phyloP scores from a whole-genome alignment of 2,329 filamentous ascomycete genomes.

The Thelonectria rubi region DNA sequence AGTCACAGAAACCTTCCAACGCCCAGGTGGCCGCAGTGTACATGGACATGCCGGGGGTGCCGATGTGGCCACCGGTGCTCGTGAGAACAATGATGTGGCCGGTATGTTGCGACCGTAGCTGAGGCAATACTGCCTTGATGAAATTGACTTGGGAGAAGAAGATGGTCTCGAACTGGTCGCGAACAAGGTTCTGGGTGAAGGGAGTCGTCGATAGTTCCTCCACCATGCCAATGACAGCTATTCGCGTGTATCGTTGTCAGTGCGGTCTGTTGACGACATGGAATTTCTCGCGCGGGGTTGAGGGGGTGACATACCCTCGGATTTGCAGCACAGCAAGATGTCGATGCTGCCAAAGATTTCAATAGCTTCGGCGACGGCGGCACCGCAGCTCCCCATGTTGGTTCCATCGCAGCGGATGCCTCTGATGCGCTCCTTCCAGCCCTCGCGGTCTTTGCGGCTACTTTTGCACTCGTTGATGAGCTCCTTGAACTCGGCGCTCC shows the following conservation, averaged over 20 bases:
- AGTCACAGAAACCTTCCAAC: constrained; percentile 94
- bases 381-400: constrained; percentile 76
- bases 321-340: constrained; percentile 88
- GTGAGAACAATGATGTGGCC: constrained; percentile 92
- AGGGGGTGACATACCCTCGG: constrained; percentile 68
- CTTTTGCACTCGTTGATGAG: constrained; percentile 77
- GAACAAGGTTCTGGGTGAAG: constrained; percentile 79
- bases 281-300: not conserved
- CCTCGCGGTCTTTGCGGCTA: constrained; percentile 70
- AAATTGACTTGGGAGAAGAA: constrained; percentile 98
- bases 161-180: constrained; percentile 92
- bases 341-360: constrained; percentile 87
- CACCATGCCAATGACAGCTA: constrained; percentile 87
- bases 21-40: constrained; percentile 95
- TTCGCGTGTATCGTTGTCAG: constrained; percentile 26
- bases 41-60: constrained; percentile 88
- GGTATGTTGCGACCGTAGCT: constrained; percentile 79
- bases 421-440: constrained; percentile 82
- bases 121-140: constrained; percentile 86
- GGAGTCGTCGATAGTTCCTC: constrained; percentile 84
- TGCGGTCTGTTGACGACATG: not conserved
- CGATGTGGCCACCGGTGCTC: constrained; percentile 90
- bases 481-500: constrained; percentile 80
- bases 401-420: constrained; percentile 71
- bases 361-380: constrained; percentile 87